Base-by-base conservation (phyloP, 768 basidiomycete genomes). In the Mycena chlorophos region DNA sequence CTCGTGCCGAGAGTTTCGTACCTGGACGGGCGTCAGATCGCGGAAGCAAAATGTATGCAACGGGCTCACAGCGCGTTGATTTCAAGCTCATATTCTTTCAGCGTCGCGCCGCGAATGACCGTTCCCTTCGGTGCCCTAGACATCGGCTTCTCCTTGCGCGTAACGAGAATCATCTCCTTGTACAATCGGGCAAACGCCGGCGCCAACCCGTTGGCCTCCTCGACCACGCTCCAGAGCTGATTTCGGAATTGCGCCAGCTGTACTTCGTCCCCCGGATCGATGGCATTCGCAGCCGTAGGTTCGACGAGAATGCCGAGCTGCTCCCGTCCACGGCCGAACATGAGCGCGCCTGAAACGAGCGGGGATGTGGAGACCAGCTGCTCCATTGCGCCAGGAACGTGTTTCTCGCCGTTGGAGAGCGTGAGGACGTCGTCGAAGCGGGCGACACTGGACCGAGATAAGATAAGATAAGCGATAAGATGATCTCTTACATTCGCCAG, bases 141-240 rank as follows among this genome's bases (percentile, higher is more conserved):
- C 48, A 83, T 68, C 1, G 78, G 80, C 20, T 73, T 73, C 16
- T 65, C 61, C 5, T 64, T 63, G 13, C 57, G 53, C 0, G 78
- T 66, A n/a, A 81, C 69, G 28, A 83, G 49, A 30, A 83, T 75
- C 72, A 82, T 75, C 56, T 84, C 77, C 51, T 78, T 78, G 63
- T 80, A 80, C 6, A 80, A 70, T n/a, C 73, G 68, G 52, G 75
- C 76, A 53, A 74, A 78, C 3, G 67, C 52, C 0, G 80, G 78
- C 4, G 72, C 73, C 12, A 69, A 10, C 39, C 5, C 63, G 62
- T 81, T 81, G 10, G 77, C 78, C 28, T 77, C 73, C 43, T 78
- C 76, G n/a, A 79, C 68, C 13, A 66, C 55, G 1, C 64, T 69
- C 73, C 74, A 78, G 20, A 40, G 12, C 12, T 6, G 13, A 49